Evolutionary conservation across 192 early-diverging fungal genomes (phyloP).

Genomic region (Chytriomyces sp.): DNA sequence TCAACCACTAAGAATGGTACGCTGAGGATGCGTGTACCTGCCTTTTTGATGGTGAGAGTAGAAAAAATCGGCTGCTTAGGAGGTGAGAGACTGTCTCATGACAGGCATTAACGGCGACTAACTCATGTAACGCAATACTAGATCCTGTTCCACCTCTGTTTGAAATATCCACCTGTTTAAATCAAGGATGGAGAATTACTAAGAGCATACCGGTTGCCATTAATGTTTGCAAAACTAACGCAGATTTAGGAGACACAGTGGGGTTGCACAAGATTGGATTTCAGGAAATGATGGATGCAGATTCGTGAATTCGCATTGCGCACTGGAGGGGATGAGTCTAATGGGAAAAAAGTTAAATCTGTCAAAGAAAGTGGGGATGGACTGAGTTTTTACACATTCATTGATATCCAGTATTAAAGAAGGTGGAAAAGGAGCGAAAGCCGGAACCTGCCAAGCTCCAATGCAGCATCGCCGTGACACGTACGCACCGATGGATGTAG

Average conservation of each 20-base stretch:
- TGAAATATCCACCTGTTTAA: constrained; percentile 32
- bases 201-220: constrained; percentile 18
- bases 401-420: neutral
- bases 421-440: neutral
- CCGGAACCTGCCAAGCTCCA: neutral
- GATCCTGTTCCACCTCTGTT: too few relatives aligned
- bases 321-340: constrained; percentile 8
- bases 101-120: too few relatives aligned
- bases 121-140: too few relatives aligned
- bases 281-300: constrained; percentile 30
- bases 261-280: too few relatives aligned
- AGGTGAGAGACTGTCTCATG: too few relatives aligned
- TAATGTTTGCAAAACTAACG: constrained; percentile 34
- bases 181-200: constrained; percentile 42
- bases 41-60: too few relatives aligned
- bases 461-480: constrained; percentile 10
- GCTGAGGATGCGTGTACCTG: too few relatives aligned
- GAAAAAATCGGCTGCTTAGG: too few relatives aligned
- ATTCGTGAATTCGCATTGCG: constrained; percentile 33
- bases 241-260: too few relatives aligned
- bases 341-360: constrained; percentile 36
- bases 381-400: neutral
- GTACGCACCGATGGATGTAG: constrained; percentile 28
- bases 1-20: too few relatives aligned
- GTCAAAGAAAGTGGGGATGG: constrained; percentile 38